These are phyloP conservation scores for Mucor lusitanicus DNA, from an alignment of 371 early-diverging fungal genomes.

Conservation along the genomic window DNA sequence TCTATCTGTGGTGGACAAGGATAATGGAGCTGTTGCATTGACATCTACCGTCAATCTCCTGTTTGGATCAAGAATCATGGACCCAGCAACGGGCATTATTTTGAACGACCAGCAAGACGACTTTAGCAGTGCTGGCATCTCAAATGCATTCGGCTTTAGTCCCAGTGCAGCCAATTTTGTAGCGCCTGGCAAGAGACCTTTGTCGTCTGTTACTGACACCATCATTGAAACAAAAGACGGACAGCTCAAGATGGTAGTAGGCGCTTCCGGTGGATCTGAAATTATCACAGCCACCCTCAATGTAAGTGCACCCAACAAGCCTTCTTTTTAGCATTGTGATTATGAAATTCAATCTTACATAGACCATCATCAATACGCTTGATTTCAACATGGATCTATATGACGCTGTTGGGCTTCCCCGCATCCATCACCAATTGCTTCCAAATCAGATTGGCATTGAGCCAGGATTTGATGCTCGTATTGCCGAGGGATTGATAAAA, in stretches of 20 bases:
- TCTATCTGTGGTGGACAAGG: slow-evolving; percentile 83
- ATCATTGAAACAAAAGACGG: slow-evolving; percentile 76
- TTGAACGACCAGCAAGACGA: slow-evolving; percentile 99
- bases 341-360: slow-evolving; percentile 3
- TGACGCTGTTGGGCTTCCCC: slow-evolving; percentile 77
- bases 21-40: slow-evolving; percentile 84
- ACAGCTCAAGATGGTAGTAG: slow-evolving; percentile 76
- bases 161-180: neutral
- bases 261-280: slow-evolving; percentile 95
- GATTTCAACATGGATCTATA: slow-evolving; percentile 69
- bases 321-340: too few relatives aligned
- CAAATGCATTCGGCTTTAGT: neutral
- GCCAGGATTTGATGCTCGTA: slow-evolving; percentile 16
- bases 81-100: slow-evolving; percentile 93
- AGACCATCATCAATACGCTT: slow-evolving; percentile 75
- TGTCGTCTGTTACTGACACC: slow-evolving; percentile 88
- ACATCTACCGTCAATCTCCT: slow-evolving; percentile 93
- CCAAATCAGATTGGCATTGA: slow-evolving; percentile 67
- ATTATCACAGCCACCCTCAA: slow-evolving; percentile 89
- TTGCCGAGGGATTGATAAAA: neutral
- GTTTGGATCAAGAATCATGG: slow-evolving; percentile 95
- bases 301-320: too few relatives aligned
- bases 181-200: slow-evolving; percentile 85
- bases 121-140: slow-evolving; percentile 73
- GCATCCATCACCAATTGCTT: slow-evolving; percentile 94